Conservation (phyloP, 2,329 filamentous ascomycete genomes). For the Teratosphaeria zuluensis region DNA sequence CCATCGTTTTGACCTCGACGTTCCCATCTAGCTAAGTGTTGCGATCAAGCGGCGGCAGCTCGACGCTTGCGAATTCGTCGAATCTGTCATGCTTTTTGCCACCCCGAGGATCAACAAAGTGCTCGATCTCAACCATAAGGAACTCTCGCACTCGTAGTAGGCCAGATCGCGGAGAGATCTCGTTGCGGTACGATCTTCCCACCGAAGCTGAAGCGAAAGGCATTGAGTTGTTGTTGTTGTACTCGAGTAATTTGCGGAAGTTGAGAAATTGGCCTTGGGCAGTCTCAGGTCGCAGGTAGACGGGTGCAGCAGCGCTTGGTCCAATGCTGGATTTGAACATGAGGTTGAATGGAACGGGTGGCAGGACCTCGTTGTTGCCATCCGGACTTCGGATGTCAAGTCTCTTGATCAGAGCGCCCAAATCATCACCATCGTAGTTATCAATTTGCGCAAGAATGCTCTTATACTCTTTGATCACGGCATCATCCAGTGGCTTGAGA, state of each 20-base stretch:
- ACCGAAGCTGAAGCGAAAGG: constrained; percentile 96
- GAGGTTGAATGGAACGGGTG: constrained; percentile 88
- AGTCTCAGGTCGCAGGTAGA: constrained; percentile 86
- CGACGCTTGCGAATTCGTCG: constrained; percentile 69
- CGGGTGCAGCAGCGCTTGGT: constrained; percentile 75
- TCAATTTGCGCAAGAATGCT: constrained; percentile 87
- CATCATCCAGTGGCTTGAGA: constrained; percentile 77
- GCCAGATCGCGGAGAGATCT: constrained; percentile 88
- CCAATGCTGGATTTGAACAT: constrained; percentile 98
- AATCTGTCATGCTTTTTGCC: constrained; percentile 93
- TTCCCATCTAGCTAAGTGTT: constrained; percentile 79
- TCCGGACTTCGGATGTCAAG: constrained; percentile 82
- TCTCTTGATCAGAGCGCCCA: constrained; percentile 81
- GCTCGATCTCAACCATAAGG: constrained; percentile 97
- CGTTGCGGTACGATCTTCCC: constrained; percentile 95
- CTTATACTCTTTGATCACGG: constrained; percentile 79
- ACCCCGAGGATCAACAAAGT: constrained; percentile 88
- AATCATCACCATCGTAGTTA: constrained; percentile 81
- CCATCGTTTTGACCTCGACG: constrained; percentile 61
- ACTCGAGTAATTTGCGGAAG: constrained; percentile 91
- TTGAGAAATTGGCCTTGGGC: constrained; percentile 97
- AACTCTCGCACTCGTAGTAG: constrained; percentile 93
- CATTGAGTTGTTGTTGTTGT: constrained; percentile 90
- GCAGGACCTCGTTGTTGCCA: constrained; percentile 64
- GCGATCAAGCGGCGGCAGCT: constrained; percentile 75